Evolutionary conservation across 805 yeast genomes (phyloP).

Genomic region (Metschnikowia corniflorae): DNA sequence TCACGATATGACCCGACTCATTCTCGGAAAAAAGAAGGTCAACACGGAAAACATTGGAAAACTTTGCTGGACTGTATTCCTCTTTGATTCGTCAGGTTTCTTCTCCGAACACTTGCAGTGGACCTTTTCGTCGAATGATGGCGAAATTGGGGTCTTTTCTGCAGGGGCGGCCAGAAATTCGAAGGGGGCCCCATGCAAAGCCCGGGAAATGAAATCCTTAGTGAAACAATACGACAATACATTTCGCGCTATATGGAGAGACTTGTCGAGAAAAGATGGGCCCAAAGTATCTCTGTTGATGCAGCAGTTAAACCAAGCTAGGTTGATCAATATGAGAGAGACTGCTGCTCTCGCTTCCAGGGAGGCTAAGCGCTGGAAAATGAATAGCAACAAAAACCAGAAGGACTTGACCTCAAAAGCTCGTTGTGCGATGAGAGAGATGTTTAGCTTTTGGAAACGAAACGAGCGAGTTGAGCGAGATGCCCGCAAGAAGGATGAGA

Average conservation of each 20-base stretch:
- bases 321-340: constrained; percentile 74
- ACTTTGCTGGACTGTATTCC: no score
- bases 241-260: constrained; percentile 90
- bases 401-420: constrained; percentile 93
- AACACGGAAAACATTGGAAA: no score
- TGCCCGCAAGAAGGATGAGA: constrained; percentile 80
- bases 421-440: constrained; percentile 94
- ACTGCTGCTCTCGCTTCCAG: constrained; percentile 88
- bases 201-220: constrained; percentile 66
- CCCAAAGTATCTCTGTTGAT: constrained; percentile 78
- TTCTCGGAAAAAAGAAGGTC: no score
- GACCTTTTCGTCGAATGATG: no score
- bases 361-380: constrained; percentile 96
- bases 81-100: no score
- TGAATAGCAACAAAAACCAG: constrained; percentile 81
- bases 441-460: constrained; percentile 96
- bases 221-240: constrained; percentile 82
- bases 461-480: constrained; percentile 95
- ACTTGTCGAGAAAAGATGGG: constrained; percentile 88
- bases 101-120: no score
- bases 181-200: constrained; percentile 13
- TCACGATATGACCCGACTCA: no score
- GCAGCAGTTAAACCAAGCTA: constrained; percentile 75
- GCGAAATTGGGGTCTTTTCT: constrained; percentile 1
- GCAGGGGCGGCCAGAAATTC: constrained; percentile 9